Base-by-base conservation (phyloP, 2,329 filamentous ascomycete species). In the Drechslerella dactyloides region DNA sequence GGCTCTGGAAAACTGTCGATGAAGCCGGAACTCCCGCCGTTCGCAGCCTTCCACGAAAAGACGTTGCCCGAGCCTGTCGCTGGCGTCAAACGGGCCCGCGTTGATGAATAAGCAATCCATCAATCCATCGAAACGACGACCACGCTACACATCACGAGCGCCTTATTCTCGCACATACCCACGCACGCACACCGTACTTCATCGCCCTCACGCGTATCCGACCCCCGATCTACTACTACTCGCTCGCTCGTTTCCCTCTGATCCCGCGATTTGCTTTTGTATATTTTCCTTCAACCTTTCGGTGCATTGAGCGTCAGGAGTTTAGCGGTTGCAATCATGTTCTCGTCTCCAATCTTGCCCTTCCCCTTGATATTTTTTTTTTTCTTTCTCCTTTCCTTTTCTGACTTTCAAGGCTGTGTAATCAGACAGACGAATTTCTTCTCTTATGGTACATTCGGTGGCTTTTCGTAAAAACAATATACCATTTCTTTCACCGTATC, bases 221-320 rank as follows among this genome's bases (percentile, higher is more conserved):
- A 46, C 40, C 60, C n/a, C n/a, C n/a, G n/a, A n/a, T n/a, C n/a
- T n/a, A 33, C 52, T 46, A n/a, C 23, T 21, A 27, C 17, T 33
- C 66, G 37, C 52, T 63, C 66, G 48, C 30, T 55, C 35, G 53
- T 48, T 54, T 42, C 40, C 33, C 42, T 24, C 11, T n/a, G n/a
- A n/a, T 33, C 3, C 19, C 40, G 24, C 30, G 35, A 15, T 51
- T 50, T 10, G 17, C 50, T 59, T 17, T 59, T 50, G 23, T 42
- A 15, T 51, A 27, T 27, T 21, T 21, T 63, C 53, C 35, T 52
- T 56, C 42, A 61, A 44, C 15, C 3, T 8, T 64, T 64, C 23
- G 60, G 60, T 72, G 68, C 68, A 72, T 72, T 61, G 58, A 72
- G 68, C 68, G 68, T 72, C 59, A 65, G 68, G 68, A 72, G 68